phyloP scores from a whole-genome alignment of 2,329 filamentous ascomycete species.

The Colletotrichum tropicale region DNA sequence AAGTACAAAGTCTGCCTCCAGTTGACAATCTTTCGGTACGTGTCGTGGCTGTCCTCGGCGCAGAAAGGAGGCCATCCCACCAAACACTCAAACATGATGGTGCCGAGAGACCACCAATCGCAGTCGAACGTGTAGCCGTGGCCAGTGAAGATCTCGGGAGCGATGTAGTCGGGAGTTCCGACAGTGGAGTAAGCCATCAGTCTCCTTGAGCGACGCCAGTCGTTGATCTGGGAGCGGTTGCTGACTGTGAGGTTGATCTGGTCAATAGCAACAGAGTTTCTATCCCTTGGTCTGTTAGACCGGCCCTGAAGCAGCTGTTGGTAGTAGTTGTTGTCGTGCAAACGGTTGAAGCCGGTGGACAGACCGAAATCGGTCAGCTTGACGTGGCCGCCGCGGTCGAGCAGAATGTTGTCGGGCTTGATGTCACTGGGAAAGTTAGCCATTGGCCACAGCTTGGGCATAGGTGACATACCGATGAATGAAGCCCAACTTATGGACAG shows the following conservation, averaged over 20 bases:
- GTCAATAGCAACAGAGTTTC: slow-evolving; percentile 93
- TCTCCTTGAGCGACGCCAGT: slow-evolving; percentile 94
- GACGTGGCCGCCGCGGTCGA: slow-evolving; percentile 94
- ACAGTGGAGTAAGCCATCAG: slow-evolving; percentile 98
- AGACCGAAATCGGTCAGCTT: slow-evolving; percentile 98
- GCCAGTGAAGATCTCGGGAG: slow-evolving; percentile 96
- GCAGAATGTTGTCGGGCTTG: slow-evolving; percentile 97
- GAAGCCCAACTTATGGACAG: slow-evolving; percentile 96
- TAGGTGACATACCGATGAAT: slow-evolving; percentile 85
- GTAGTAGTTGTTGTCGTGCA: slow-evolving; percentile 98
- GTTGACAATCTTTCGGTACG: slow-evolving; percentile 98
- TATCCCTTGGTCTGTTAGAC: slow-evolving; percentile 76
- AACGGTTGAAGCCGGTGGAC: slow-evolving; percentile 96
- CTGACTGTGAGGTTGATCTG: slow-evolving; percentile 98
- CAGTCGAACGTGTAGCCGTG: slow-evolving; percentile 96
- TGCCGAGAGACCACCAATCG: slow-evolving; percentile 99
- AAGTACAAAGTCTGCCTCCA: slow-evolving; percentile 97
- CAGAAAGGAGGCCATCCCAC: slow-evolving; percentile 99
- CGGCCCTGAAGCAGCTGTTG: slow-evolving; percentile 89
- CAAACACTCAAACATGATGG: slow-evolving; percentile 99
- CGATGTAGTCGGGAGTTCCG: slow-evolving; percentile 97
- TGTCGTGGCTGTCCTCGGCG: slow-evolving; percentile 95
- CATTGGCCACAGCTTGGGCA: no score
- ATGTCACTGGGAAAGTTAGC: slow-evolving; percentile 72
- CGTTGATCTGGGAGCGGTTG: slow-evolving; percentile 97